Evolutionary conservation across 176 grass and related monocot genomes (phyloP).

Genomic region (Luzula sylvatica): DNA sequence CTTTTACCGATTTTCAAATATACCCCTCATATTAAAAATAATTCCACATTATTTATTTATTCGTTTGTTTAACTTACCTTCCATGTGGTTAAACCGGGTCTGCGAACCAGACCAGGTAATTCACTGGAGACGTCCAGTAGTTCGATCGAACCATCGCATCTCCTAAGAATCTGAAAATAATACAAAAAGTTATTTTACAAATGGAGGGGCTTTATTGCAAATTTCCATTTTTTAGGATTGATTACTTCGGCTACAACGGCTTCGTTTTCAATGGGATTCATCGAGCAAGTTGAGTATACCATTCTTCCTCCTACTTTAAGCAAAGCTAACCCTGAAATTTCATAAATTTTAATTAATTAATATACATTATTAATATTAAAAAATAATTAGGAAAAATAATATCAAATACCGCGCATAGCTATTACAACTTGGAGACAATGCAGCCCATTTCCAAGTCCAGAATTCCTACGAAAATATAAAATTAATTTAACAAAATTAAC

Average conservation of each 20-base stretch:
- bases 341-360: not conserved
- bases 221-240: no score
- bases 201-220: no score
- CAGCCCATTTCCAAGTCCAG: slow-evolving; percentile 83
- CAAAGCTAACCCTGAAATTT: slow-evolving; percentile 62
- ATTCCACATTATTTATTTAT: no score
- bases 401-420: slow-evolving; percentile 83
- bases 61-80: slow-evolving; percentile 66
- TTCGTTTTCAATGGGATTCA: slow-evolving; percentile 99
- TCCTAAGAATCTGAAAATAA: slow-evolving; percentile 58
- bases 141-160: slow-evolving; percentile 67
- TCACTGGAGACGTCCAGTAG: slow-evolving; percentile 86
- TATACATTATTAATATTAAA: not conserved
- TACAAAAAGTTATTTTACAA: no score
- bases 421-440: slow-evolving; percentile 96
- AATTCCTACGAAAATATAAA: slow-evolving; percentile 53
- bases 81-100: slow-evolving; percentile 82
- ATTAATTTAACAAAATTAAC: slow-evolving; percentile 1
- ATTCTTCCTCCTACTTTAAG: slow-evolving; percentile 90
- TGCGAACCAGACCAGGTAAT: slow-evolving; percentile 50
- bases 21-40: not conserved
- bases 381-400: slow-evolving; percentile 3
- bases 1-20: slow-evolving; percentile 42
- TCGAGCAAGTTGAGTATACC: slow-evolving; percentile 95
- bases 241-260: slow-evolving; percentile 83